Evolutionary conservation across 371 early-diverging fungal species (phyloP).

Genomic region (Rozella allomycis): DNA sequence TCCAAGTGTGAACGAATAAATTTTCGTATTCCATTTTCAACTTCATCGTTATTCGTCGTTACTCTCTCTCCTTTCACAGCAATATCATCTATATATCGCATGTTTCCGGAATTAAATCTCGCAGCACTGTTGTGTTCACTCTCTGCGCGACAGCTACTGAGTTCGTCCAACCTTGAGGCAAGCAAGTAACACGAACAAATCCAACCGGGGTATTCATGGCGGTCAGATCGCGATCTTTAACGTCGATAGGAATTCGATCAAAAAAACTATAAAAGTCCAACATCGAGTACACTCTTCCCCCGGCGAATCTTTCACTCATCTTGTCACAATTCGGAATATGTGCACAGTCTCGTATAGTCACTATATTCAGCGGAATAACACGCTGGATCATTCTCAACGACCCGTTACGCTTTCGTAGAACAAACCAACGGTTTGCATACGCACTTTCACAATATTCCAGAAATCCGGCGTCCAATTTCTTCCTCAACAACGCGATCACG

Average conservation of each 20-base stretch:
- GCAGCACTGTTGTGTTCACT: constrained; percentile 5
- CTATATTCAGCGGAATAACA: constrained; percentile 6
- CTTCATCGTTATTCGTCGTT: no score
- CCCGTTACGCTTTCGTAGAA: constrained; percentile 7
- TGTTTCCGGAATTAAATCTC: constrained; percentile 3
- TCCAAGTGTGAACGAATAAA: no score
- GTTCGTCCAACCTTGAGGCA: constrained; percentile 11
- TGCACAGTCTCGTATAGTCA: constrained; percentile 9
- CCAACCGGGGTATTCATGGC: constrained; percentile 8
- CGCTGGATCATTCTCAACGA: constrained; percentile 9
- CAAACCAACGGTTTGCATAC: constrained; percentile 7
- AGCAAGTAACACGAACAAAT: constrained; percentile 5
- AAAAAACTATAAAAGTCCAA: constrained; percentile 8
- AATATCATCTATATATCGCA: constrained; percentile 8
- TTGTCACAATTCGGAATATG: constrained; percentile 5
- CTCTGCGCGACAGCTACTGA: constrained; percentile 6
- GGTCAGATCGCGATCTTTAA: constrained; percentile 6
- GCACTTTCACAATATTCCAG: constrained; percentile 7
- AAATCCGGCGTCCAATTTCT: constrained; percentile 6
- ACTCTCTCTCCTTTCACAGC: constrained; percentile 6
- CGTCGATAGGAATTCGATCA: constrained; percentile 8
- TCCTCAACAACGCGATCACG: no score
- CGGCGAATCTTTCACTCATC: constrained; percentile 5
- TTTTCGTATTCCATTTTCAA: no score
- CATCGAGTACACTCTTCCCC: constrained; percentile 4